Evolutionary conservation across 2,329 filamentous ascomycete genomes (phyloP), one percentile per base, ranked within the genome.

Genomic region (Emmonsia crescens): DNA sequence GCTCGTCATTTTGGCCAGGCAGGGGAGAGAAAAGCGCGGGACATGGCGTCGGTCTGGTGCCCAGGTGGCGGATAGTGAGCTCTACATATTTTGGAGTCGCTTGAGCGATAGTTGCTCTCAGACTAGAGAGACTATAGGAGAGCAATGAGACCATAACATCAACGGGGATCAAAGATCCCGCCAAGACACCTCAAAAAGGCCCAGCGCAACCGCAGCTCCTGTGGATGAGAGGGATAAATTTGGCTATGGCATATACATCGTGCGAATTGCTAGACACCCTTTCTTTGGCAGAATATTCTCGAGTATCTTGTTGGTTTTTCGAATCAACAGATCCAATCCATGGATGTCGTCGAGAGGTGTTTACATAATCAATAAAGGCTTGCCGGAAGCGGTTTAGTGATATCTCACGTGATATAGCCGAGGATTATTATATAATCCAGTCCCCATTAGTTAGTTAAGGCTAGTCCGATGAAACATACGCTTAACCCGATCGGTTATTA

Each of bases 61-160:
- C 96, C 67, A 96, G 78, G 77, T 99, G 93, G 74, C 95, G 87
- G 69, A 93, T 81, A 65, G 82, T 86, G 72, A 96, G 89, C 56
- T 75, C 73, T 66, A 80, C 77, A 62, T 77, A 77, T 59, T 78
- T 73, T 31, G 83, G 82, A 52, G 86, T 74, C 59, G 76, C 78
- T 59, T 78, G 77, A 52, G 80, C 77, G 63, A 87, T 76, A 60
- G 79, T 73, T 64, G 80, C 75, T 61, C 68, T 71, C 66, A 77
- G 69, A 69, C 73, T 72, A 61, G 69, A 66, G 59, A 77, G 69
- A 69, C 73, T 72, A 61, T 69, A 66, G 59, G 70, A 70, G 60
- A 68, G 66, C 69, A 74, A 74, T 19, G 59, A 38, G 19, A 19
- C 19, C 38, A 59, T 48, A 24, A 24, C 57, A 59, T 59, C 10